Evolutionary conservation across 1,284 basidiomycete species (phyloP).

Genomic region (Marasmius sp.): DNA sequence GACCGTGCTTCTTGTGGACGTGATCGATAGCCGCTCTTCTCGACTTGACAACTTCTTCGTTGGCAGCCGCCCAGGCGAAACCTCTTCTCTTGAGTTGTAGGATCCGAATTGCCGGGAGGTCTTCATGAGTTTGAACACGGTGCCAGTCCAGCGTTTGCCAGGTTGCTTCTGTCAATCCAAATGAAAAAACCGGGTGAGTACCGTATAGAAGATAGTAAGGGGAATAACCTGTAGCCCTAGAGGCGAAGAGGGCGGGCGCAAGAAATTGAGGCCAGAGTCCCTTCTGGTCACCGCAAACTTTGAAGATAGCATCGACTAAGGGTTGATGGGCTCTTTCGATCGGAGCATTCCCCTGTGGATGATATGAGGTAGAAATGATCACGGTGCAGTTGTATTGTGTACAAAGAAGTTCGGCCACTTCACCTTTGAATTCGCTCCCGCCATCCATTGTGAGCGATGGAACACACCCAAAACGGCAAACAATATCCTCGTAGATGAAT

Average conservation of each 20-base stretch:
- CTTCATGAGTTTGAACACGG: no score
- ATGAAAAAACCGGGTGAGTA: no score
- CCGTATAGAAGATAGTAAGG: no score
- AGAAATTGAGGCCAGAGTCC: conserved; percentile 17
- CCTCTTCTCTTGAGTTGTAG: no score
- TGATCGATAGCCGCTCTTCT: no score
- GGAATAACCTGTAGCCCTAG: no score
- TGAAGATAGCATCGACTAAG: conserved; percentile 23
- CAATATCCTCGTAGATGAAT: conserved; percentile 26
- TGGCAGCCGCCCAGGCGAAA: no score
- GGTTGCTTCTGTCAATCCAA: no score
- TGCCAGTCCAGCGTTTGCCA: no score
- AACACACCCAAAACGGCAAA: conserved; percentile 27
- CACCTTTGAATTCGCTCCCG: conserved; percentile 28
- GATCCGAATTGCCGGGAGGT: no score
- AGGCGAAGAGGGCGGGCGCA: conserved; percentile 9
- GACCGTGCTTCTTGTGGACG: no score
- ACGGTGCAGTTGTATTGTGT: conserved; percentile 23
- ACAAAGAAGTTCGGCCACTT: conserved; percentile 19
- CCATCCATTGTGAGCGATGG: conserved; percentile 25
- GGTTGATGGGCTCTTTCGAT: conserved; percentile 27
- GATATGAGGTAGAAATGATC: conserved; percentile 28
- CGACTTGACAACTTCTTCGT: no score
- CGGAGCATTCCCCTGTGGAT: conserved; percentile 31
- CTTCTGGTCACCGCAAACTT: conserved; percentile 18